These are phyloP conservation scores for Eurotiales sp. DNA, from an alignment of 2,329 filamentous ascomycete species.

Conservation along the genomic window DNA sequence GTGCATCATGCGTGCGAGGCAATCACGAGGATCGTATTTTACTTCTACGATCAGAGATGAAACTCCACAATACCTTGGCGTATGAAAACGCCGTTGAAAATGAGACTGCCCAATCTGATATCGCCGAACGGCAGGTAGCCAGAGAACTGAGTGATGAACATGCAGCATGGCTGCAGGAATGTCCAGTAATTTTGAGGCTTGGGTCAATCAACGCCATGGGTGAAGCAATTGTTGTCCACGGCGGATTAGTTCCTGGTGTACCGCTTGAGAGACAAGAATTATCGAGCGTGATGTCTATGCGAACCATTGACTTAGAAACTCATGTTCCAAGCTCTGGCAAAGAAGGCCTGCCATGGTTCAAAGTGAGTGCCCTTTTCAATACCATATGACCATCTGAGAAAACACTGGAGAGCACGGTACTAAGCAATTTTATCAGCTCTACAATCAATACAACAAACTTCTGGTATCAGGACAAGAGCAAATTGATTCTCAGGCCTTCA, in stretches of 20 bases:
- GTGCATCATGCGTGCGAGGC: slow-evolving; percentile 78
- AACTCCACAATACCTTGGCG: slow-evolving; percentile 21
- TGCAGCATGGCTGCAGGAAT: slow-evolving; percentile 63
- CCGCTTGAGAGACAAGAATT: slow-evolving; percentile 69
- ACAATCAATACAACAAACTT: slow-evolving; percentile 42
- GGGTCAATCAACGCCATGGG: slow-evolving; percentile 60
- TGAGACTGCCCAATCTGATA: slow-evolving; percentile 20
- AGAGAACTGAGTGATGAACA: slow-evolving; percentile 58
- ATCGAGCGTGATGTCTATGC: slow-evolving; percentile 87
- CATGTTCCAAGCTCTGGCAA: slow-evolving; percentile 52
- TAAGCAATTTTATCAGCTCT: slow-evolving; percentile 34
- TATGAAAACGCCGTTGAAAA: slow-evolving; percentile 9
- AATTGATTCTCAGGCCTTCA: slow-evolving; percentile 25
- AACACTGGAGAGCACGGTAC: background rate
- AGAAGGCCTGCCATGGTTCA: slow-evolving; percentile 63
- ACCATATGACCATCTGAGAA: background rate
- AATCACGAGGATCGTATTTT: slow-evolving; percentile 90
- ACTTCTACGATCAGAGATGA: slow-evolving; percentile 54
- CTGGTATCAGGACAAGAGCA: slow-evolving; percentile 3
- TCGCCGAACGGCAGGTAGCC: slow-evolving; percentile 51
- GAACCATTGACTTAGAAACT: slow-evolving; percentile 65
- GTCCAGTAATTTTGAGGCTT: slow-evolving; percentile 73
- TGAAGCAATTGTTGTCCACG: slow-evolving; percentile 75
- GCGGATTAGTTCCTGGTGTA: slow-evolving; percentile 74
- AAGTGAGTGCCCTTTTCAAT: slow-evolving; percentile 34